phyloP scores from a whole-genome alignment of 768 basidiomycete genomes.

The Dentipellis sp. region DNA sequence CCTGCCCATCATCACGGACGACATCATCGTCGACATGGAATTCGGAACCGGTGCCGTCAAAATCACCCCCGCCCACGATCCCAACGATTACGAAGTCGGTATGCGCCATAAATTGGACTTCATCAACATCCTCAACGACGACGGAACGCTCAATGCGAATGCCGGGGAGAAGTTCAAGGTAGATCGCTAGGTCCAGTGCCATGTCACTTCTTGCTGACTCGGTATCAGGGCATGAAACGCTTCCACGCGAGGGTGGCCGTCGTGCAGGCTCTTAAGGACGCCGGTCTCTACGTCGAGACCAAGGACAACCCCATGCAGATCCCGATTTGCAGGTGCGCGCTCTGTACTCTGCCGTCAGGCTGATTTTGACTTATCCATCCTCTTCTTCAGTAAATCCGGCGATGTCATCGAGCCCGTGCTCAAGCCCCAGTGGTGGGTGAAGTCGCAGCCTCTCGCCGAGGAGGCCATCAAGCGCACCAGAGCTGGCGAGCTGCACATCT shows the following conservation, averaged over 20 bases:
- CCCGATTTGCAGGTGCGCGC: conserved; percentile 74
- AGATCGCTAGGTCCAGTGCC: conserved; percentile 8
- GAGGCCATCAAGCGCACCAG: conserved; percentile 86
- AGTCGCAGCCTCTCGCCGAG: conserved; percentile 83
- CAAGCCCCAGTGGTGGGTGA: conserved; percentile 99
- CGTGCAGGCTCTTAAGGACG: conserved; percentile 73
- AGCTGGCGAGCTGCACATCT: conserved; percentile 78
- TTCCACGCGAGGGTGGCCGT: conserved; percentile 88
- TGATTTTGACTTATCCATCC: conserved; percentile 3
- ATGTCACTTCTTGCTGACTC: background rate
- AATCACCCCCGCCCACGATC: conserved; percentile 97
- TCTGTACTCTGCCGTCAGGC: background rate
- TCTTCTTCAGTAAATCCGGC: conserved; percentile 70
- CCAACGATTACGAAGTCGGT: conserved; percentile 94
- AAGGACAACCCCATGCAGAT: conserved; percentile 98
- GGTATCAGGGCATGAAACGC: conserved; percentile 82
- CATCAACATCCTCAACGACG: conserved; percentile 92
- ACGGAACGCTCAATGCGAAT: conserved; percentile 90
- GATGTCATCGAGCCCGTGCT: conserved; percentile 92
- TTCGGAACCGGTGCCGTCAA: conserved; percentile 99
- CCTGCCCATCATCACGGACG: conserved; percentile 82
- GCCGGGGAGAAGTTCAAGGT: conserved; percentile 74
- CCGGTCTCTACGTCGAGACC: conserved; percentile 79
- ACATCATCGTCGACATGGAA: conserved; percentile 79
- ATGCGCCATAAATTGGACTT: conserved; percentile 80